phyloP scores from a whole-genome alignment of 352 stramenopile species.

The Pythium phragmiticola region DNA sequence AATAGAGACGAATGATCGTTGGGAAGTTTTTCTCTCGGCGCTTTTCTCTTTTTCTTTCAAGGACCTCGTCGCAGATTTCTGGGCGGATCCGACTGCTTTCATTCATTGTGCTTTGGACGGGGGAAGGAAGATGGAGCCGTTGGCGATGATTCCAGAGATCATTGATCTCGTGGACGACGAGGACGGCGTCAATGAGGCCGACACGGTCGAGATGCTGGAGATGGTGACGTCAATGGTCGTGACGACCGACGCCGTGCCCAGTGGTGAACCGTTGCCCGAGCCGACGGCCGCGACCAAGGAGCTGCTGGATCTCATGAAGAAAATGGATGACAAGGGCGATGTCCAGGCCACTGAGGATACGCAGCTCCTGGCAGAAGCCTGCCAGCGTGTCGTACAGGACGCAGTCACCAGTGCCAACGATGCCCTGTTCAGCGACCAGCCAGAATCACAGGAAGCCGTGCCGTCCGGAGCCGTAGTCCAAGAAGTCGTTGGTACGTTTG shows the following conservation, averaged over 20 bases:
- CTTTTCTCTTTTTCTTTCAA: background rate
- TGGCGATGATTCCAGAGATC: background rate
- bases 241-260: background rate
- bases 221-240: constrained; percentile 2
- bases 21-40: too few species aligned
- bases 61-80: constrained; percentile 11
- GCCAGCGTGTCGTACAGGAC: background rate
- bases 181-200: background rate
- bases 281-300: background rate
- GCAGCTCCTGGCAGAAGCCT: constrained; percentile 1
- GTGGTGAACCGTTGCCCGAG: constrained; percentile 5
- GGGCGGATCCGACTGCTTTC: background rate
- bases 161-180: constrained; percentile 9
- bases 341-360: background rate
- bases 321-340: background rate
- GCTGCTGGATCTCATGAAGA: constrained; percentile 1
- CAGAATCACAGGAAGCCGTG: background rate
- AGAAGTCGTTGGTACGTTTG: background rate
- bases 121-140: background rate
- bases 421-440: background rate
- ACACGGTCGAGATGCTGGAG: constrained; percentile 3
- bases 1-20: background rate
- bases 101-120: background rate
- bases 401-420: background rate
- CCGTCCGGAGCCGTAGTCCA: background rate